phyloP scores from a whole-genome alignment of 768 basidiomycete genomes.

The Boletus sp. region DNA sequence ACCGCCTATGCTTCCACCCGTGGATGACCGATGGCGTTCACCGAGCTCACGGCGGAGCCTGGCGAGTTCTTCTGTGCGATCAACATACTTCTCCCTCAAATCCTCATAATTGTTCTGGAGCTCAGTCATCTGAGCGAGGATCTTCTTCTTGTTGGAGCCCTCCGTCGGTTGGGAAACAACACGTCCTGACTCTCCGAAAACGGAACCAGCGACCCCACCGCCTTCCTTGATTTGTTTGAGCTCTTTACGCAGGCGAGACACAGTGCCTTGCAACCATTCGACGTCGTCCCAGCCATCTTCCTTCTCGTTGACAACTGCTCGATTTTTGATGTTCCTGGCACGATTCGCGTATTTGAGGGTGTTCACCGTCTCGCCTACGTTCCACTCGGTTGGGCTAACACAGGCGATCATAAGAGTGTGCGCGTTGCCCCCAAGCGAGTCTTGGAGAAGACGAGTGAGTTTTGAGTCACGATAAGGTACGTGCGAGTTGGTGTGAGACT shows the following conservation, averaged over 20 bases:
- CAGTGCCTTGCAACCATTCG: conserved; percentile 90
- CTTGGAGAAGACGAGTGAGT: conserved; percentile 74
- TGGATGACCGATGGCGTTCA: conserved; percentile 61
- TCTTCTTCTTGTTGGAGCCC: conserved; percentile 70
- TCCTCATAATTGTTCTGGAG: conserved; percentile 85
- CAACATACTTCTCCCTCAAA: conserved; percentile 78
- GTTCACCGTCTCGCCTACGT: conserved; percentile 89
- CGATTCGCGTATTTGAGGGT: conserved; percentile 97
- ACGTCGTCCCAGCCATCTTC: conserved; percentile 99
- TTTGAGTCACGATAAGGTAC: conserved; percentile 99
- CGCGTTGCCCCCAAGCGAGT: conserved; percentile 95
- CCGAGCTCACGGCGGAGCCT: conserved; percentile 76
- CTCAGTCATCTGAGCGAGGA: conserved; percentile 77
- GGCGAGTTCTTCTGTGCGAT: conserved; percentile 86
- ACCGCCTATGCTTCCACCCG: conserved; percentile 60
- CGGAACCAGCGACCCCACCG: conserved; percentile 31
- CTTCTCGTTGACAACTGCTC: conserved; percentile 85
- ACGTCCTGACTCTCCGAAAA: conserved; percentile 30
- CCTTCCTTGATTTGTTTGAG: conserved; percentile 78
- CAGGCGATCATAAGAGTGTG: conserved; percentile 99
- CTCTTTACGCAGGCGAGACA: conserved; percentile 84
- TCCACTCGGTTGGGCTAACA: conserved; percentile 95
- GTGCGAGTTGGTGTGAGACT: conserved; percentile 81
- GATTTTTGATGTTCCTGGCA: conserved; percentile 96
- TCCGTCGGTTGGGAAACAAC: conserved; percentile 42